A percentile compares a stretch with the other conserved stretches of the same genome.
These are phyloP conservation scores for Xylaria sp. DNA, from an alignment of 2,329 filamentous ascomycete species.

Conservation along the genomic window DNA sequence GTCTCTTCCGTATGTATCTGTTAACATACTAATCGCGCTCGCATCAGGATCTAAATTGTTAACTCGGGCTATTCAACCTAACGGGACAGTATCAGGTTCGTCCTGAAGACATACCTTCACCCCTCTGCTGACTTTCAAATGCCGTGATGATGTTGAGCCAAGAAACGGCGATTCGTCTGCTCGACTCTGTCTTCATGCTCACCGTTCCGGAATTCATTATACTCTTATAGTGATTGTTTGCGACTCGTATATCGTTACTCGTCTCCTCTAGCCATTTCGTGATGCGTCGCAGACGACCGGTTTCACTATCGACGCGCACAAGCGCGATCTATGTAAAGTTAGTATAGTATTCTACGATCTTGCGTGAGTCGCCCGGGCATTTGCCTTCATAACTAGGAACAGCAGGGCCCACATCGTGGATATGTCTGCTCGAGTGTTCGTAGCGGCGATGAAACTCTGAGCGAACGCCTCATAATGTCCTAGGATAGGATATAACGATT, in stretches of 20 bases:
- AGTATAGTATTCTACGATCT: background rate
- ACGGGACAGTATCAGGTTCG: background rate
- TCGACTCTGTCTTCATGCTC: background rate
- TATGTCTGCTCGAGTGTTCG: background rate
- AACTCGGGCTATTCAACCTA: background rate
- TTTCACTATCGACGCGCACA: background rate
- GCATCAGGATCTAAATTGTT: background rate
- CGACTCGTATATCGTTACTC: background rate
- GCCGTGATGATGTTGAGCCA: conserved; percentile 8
- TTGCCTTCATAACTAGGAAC: conserved; percentile 3
- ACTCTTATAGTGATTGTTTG: background rate
- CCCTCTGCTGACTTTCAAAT: background rate
- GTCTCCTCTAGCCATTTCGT: conserved; percentile 2
- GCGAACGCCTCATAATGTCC: conserved; percentile 1
- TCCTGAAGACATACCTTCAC: background rate
- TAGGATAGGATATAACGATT: background rate
- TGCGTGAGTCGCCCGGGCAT: background rate
- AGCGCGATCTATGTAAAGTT: background rate
- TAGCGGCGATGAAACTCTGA: background rate
- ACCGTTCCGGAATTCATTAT: background rate
- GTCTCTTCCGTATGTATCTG: background rate
- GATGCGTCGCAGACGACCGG: background rate
- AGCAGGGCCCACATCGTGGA: conserved; percentile 2
- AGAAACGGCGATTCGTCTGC: background rate
- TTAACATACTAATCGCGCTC: background rate